phyloP scores from a whole-genome alignment of 1,284 basidiomycete genomes.

The Sparassis latifolia region DNA sequence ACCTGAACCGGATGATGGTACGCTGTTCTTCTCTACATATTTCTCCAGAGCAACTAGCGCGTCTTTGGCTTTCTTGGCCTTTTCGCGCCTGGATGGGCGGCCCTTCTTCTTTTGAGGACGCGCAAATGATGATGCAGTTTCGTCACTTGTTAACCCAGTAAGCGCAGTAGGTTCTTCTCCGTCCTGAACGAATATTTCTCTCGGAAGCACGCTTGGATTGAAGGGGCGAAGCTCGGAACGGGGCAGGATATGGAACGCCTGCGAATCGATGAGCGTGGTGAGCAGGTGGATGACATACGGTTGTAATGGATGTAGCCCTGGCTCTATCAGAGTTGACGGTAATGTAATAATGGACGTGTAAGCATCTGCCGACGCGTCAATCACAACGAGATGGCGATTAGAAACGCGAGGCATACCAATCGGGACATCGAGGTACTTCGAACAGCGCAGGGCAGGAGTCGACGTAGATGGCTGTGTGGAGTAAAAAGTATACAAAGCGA shows the following conservation, averaged over 20 bases:
- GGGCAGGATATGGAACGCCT: slow-evolving; percentile 56
- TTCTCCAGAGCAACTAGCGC: slow-evolving; percentile 44
- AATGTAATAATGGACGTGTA: slow-evolving; percentile 41
- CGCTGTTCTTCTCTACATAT: slow-evolving; percentile 40
- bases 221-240: slow-evolving; percentile 40
- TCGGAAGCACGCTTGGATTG: slow-evolving; percentile 56
- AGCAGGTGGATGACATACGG: slow-evolving; percentile 43
- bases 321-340: slow-evolving; percentile 34
- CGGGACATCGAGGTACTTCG: slow-evolving; percentile 48
- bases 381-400: slow-evolving; percentile 1
- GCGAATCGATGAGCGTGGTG: slow-evolving; percentile 36
- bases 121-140: slow-evolving; percentile 2
- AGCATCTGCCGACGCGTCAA: slow-evolving; percentile 37
- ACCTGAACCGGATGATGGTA: slow-evolving; percentile 11
- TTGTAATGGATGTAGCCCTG: slow-evolving; percentile 37
- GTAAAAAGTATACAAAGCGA: slow-evolving; percentile 63
- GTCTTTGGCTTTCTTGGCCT: slow-evolving; percentile 44
- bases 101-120: slow-evolving; percentile 50
- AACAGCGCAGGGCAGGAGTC: slow-evolving; percentile 39
- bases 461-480: slow-evolving; percentile 53
- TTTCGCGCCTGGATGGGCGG: slow-evolving; percentile 58
- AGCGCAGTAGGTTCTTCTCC: slow-evolving; percentile 18
- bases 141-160: slow-evolving; percentile 4
- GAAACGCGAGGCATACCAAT: slow-evolving; percentile 37
- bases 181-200: slow-evolving; percentile 50